phyloP scores from a whole-genome alignment of 768 basidiomycete species.

The Xerocomus brunneocitrinus region DNA sequence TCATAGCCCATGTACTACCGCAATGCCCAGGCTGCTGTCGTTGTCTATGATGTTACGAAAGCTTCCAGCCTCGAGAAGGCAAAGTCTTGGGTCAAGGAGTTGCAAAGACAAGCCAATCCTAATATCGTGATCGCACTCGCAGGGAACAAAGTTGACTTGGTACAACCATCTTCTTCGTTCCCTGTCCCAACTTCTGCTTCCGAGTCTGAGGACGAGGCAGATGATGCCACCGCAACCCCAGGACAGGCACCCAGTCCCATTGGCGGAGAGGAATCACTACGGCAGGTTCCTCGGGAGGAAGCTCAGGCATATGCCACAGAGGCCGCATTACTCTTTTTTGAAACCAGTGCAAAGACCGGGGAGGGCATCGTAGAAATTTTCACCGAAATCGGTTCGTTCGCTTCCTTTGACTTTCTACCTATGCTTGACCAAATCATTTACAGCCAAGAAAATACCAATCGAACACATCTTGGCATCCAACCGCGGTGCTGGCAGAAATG shows the following conservation, averaged over 20 bases:
- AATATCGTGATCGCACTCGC: constrained; percentile 99
- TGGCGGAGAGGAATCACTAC: constrained; percentile 61
- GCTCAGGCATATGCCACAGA: constrained; percentile 96
- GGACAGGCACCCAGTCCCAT: constrained; percentile 56
- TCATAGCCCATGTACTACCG: constrained; percentile 96
- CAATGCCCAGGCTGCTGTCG: constrained; percentile 96
- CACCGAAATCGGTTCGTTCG: constrained; percentile 85
- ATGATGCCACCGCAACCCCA: constrained; percentile 88
- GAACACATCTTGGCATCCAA: constrained; percentile 90
- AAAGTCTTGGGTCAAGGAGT: constrained; percentile 99
- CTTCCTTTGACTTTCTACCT: not conserved
- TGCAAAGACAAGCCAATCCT: constrained; percentile 97
- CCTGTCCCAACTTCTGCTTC: constrained; percentile 45
- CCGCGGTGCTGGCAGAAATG: constrained; percentile 60
- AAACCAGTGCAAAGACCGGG: constrained; percentile 96
- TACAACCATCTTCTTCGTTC: constrained; percentile 58
- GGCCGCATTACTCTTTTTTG: constrained; percentile 92
- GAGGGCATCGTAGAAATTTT: constrained; percentile 95
- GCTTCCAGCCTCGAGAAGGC: constrained; percentile 95
- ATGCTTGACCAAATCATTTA: not conserved
- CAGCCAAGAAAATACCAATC: constrained; percentile 86
- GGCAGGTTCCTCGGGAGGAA: constrained; percentile 92
- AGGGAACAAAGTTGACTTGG: constrained; percentile 95
- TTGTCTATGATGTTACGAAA: constrained; percentile 98
- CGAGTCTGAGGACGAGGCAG: constrained; percentile 84